Evolutionary conservation across 1,139 yeast genomes (phyloP), one percentile per base, ranked within the genome.

Genomic region (Scheffersomyces segobiensis): DNA sequence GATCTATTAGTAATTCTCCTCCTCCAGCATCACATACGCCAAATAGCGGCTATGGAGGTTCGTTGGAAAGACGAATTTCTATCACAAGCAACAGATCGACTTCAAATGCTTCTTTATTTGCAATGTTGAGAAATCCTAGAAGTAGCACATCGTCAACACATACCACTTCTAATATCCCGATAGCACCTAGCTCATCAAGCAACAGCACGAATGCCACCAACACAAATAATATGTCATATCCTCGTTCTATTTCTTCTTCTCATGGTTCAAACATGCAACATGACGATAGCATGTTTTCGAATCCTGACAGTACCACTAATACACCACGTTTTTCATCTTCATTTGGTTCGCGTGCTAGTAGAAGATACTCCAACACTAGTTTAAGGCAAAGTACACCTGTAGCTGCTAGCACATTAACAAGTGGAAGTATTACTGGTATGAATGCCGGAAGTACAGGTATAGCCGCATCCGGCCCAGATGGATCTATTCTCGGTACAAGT

Each of bases 51-150:
- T 56, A 61, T 47, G 69, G 66, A 3, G 65, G 71, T 7, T 67
- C 75, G 1, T 73, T 80, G 59, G 84, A 81, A 60, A 68, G 85
- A 54, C 67, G 79, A 49, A 71, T 81, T 14, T 77, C 81, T 20
- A 78, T 80, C 54, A 80, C 84, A 22, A 79, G 83, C 63, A 80
- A 79, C 63, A 73, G 80, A 57, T 80, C 84, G 3, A 78, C 83
- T n/a, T 84, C 88, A 0, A 82, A 82, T 62, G 86, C 86, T 0
- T 82, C 87, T 6, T 70, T 84, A 60, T 86, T 84, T 14, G 87
- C 87, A 0, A 70, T 82, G 67, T 72, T 84, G 32, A 71, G 87
- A 56, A 82, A 83, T 59, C 84, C 84, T 18, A 68, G 85, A 58
- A 67, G 70, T 17, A 63, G 69, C 53, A 79, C 68, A 1, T 63